Evolutionary conservation across 352 stramenopile genomes (phyloP), one percentile per base, ranked within the genome.

Genomic region (Thraustochytrium striatum): DNA sequence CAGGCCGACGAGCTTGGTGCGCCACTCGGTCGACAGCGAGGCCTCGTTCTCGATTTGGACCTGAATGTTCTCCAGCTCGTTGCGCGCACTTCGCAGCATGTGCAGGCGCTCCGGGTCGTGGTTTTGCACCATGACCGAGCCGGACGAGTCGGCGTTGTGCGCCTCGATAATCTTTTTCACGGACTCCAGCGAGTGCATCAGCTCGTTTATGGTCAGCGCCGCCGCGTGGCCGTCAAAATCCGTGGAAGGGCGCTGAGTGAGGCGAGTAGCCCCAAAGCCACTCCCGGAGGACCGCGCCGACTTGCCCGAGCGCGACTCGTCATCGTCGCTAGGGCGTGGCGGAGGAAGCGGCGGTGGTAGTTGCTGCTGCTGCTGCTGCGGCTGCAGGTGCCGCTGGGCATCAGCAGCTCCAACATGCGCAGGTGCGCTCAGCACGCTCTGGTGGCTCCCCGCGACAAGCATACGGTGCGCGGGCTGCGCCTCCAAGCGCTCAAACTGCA

Each of bases 121-220:
- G 35, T 32, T 25, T 72, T 61, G 65, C 21, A 75, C 65, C 11
- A 75, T 32, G 3, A 75, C 65, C n/a, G 39, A 25, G 36, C 30
- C 28, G 2, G n/a, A 38, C 5, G 35, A 19, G 47, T 30, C 52
- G 32, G 30, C 65, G 36, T 38, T 61, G 65, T 75, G 65, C 19
- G 65, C 21, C 25, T 75, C 65, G 25, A 75, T 75, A 32, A 75
- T 75, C 41, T 25, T 39, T 28, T 75, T 75, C 2, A 75, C 65
- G 21, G 38, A 61, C 36, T 75, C 65, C 1, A 75, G 50, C 13
- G 65, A 75, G 32, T 75, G 41, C 65, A 75, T 75, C 2, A 75
- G 21, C 32, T 75, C 65, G 39, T 75, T 75, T 30, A 75, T 75
- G 25, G 65, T 75, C 7, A 75, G 47, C n/a, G 65, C 65, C 13